Conservation (phyloP, 192 early-diverging fungal species). For the Entrophospora sp. region DNA sequence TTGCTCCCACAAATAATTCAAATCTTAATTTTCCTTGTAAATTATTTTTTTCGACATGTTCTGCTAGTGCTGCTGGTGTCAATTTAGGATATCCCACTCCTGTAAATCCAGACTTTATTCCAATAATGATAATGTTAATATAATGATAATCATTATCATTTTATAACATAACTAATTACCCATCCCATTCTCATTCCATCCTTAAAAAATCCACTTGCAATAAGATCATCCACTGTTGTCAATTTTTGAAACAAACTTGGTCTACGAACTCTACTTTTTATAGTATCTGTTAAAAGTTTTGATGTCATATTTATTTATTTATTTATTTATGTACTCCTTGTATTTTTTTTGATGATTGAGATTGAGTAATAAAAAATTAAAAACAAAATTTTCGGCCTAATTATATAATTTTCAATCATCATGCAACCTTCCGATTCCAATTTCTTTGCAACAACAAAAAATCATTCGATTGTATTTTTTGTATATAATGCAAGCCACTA, state of each 20-base stretch:
- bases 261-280: constrained; percentile 27
- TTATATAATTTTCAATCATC: too few species aligned
- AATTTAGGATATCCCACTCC: constrained; percentile 38
- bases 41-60: constrained; percentile 36
- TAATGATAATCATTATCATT: background rate
- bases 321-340: too few species aligned
- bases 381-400: too few species aligned
- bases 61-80: constrained; percentile 29
- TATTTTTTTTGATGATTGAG: too few species aligned
- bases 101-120: constrained; percentile 29
- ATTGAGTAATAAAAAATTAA: too few species aligned
- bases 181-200: constrained; percentile 29
- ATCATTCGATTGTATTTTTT: too few species aligned
- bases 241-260: constrained; percentile 28
- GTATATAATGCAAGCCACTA: too few species aligned
- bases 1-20: constrained; percentile 35
- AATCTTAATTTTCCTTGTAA: constrained; percentile 35
- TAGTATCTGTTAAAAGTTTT: constrained; percentile 9
- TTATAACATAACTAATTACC: background rate
- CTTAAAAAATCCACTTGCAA: constrained; percentile 29
- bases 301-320: too few species aligned
- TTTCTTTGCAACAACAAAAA: too few species aligned
- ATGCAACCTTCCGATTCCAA: too few species aligned
- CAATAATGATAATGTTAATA: background rate
- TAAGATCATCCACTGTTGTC: constrained; percentile 26